Conservation (phyloP, 2,329 filamentous ascomycete genomes). For the Paraconiothyrium brasiliense region DNA sequence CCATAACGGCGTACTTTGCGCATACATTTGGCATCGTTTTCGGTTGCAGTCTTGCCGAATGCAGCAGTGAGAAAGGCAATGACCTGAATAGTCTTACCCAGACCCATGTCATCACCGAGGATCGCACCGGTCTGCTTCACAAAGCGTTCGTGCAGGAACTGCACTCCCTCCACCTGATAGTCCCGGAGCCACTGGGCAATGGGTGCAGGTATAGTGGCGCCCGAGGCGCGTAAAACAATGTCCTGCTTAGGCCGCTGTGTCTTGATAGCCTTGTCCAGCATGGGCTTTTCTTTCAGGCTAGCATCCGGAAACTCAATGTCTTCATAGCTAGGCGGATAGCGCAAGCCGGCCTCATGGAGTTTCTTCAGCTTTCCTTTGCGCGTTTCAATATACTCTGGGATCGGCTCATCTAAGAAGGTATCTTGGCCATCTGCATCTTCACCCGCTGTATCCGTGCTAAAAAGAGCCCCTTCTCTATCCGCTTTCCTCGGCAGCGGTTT, state of each 20-base stretch:
- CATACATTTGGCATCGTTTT: slow-evolving; percentile 86
- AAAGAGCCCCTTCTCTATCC: slow-evolving; percentile 22
- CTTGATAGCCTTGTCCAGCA: slow-evolving; percentile 67
- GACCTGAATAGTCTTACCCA: slow-evolving; percentile 97
- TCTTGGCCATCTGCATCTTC: slow-evolving; percentile 61
- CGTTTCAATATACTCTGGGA: slow-evolving; percentile 77
- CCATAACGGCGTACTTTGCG: slow-evolving; percentile 76
- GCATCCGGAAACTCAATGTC: slow-evolving; percentile 80
- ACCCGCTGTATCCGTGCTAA: slow-evolving; percentile 32
- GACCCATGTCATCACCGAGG: slow-evolving; percentile 95
- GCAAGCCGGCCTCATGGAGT: slow-evolving; percentile 74
- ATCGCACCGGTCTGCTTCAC: slow-evolving; percentile 91
- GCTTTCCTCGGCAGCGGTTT: slow-evolving; percentile 37
- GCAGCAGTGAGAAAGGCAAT: slow-evolving; percentile 90
- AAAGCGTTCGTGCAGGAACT: slow-evolving; percentile 87
- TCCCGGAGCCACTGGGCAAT: slow-evolving; percentile 92
- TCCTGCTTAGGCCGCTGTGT: slow-evolving; percentile 78
- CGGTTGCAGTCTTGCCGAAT: slow-evolving; percentile 93
- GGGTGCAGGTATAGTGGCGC: slow-evolving; percentile 83
- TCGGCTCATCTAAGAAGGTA: slow-evolving; percentile 63
- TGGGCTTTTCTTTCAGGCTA: slow-evolving; percentile 73
- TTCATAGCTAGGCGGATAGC: slow-evolving; percentile 79
- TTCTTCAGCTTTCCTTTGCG: slow-evolving; percentile 76
- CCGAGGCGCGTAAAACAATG: slow-evolving; percentile 76
- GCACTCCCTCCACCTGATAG: slow-evolving; percentile 87